Base-by-base conservation (phyloP, 2,329 filamentous ascomycete genomes). In the Cytospora chrysosperma region DNA sequence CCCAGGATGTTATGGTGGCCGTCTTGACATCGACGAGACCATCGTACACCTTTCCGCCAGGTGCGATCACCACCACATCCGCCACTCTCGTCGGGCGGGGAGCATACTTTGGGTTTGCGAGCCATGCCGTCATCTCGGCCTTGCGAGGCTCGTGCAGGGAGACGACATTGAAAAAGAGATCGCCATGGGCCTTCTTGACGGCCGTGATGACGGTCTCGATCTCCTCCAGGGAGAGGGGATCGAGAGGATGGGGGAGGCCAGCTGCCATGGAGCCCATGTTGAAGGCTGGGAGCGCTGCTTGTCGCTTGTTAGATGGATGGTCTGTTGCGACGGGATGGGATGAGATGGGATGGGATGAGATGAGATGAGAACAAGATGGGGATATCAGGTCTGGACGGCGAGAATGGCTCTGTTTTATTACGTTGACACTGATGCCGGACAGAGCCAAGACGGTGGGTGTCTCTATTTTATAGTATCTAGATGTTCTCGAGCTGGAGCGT, bases 81-180 rank as follows among this genome's bases (percentile, higher is more conserved):
- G 92, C 93, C 8, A 92, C 79, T 71, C 93, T 85, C 37, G 82
- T 76, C 13, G 93, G 93, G 52, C 86, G 81, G 1, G 87, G 82
- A 0, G 81, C 78, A 12, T 80, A 82, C 24, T 85, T 77, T 0
- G 90, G 86, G 63, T 87, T 81, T 56, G 83, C 86, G 15, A 96
- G 77, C 92, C 92, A 97, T 65, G 83, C 85, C 73, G 88, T 81
- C 91, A 96, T 93, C 70, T 92, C 87, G 53, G 83, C 86, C 81
- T 97, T 97, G 68, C 89, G 89, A 56, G 93, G 93, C 80, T 97
- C 93, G 70, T 88, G 88, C 30, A 96, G 80, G 2, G 91, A 90
- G 62, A 97, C 88, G 2, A 93, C 90, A 79, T 97, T 95, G 84
- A 93, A 97, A 75, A 88, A 87, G 64, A 96, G 82, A 56, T 88